Percentiles rank a stretch among this genome's conserved stretches.
phyloP scores from a whole-genome alignment of 805 yeast species.

The Saturnispora silvae region DNA sequence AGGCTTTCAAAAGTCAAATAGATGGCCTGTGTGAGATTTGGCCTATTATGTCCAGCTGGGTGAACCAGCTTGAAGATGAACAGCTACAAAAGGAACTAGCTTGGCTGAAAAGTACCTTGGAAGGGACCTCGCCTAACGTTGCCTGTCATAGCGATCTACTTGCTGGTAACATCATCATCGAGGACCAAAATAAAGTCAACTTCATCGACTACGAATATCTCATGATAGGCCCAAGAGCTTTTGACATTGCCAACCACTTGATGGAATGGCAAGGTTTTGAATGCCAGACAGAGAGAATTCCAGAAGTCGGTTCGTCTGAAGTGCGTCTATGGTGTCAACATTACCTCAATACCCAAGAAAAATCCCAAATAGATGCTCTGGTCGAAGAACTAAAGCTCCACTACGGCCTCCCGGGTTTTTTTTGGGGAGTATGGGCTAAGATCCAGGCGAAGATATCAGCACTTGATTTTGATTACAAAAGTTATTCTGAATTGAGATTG shows the following conservation, averaged over 20 bases:
- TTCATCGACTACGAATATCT: constrained; percentile 68
- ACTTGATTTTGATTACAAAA: constrained; percentile 61
- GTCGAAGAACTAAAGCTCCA: constrained; percentile 47
- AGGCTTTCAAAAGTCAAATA: constrained; percentile 1
- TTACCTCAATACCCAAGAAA: constrained; percentile 31
- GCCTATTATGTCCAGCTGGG: constrained; percentile 55
- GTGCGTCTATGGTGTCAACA: constrained; percentile 48
- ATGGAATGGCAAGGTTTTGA: constrained; percentile 79
- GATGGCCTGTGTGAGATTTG: constrained; percentile 32
- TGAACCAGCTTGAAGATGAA: constrained; percentile 40
- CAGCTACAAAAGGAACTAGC: constrained; percentile 39
- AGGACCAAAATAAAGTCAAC: constrained; percentile 31
- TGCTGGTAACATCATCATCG: constrained; percentile 54
- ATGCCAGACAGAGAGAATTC: constrained; percentile 52
- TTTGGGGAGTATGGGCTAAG: constrained; percentile 80
- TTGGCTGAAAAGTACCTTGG: constrained; percentile 40
- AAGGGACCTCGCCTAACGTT: constrained; percentile 40
- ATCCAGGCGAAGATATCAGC: constrained; percentile 60
- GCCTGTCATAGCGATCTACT: constrained; percentile 63
- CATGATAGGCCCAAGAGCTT: constrained; percentile 63
- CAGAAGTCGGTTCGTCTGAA: constrained; percentile 30
- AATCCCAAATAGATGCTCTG: constrained; percentile 28
- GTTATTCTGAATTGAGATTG: constrained; percentile 48
- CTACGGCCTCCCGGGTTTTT: constrained; percentile 75
- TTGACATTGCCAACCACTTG: constrained; percentile 65